Evolutionary conservation across 805 yeast species (phyloP), one percentile per base, ranked within the genome.

Genomic region (Nematodospora valgi): DNA sequence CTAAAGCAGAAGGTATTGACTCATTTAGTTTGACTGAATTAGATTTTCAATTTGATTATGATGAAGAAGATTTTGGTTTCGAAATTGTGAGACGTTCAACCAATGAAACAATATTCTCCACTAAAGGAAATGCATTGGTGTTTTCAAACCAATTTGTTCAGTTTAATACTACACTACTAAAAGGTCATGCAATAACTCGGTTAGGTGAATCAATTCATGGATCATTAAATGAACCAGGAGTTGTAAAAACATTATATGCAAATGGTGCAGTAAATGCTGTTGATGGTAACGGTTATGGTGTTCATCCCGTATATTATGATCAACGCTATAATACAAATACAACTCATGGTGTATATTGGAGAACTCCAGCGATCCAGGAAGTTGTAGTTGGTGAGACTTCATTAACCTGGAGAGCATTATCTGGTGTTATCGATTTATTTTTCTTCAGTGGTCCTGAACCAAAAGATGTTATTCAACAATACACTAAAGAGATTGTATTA

Each of bases 131-230:
- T 30, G 52, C 57, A 8, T 39, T 58, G 20, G 59, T 58, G 13
- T 58, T 50, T 35, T 54, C 60, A 10, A 55, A 58, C 37, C 62
- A 58, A 37, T 58, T 54, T 31, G 34, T 58, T 13, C 61, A 58
- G 32, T 48, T 58, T 38, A 52, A 51, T 39, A 53, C 63, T 11
- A 30, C 49, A 4, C 44, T 58, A 32, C 62, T 60, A 4, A 11
- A 32, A 22, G 49, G 46, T 10, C 60, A 58, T 32, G 43, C 45
- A 7, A 40, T 58, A 14, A 42, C 52, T 15, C 64, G 64, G 3
- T 44, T 58, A n/a, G 64, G 62, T 8, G 64, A 58, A 42, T 47
- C 59, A 3, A 49, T 54, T 30, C 60, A 54, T 25, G 58, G 58
- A 2, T 48, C 48, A 21, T 36, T 49, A 13, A 47, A 48, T 24